These are phyloP conservation scores for Podaxis rugospora DNA, from an alignment of 768 basidiomycete genomes.

Conservation along the genomic window DNA sequence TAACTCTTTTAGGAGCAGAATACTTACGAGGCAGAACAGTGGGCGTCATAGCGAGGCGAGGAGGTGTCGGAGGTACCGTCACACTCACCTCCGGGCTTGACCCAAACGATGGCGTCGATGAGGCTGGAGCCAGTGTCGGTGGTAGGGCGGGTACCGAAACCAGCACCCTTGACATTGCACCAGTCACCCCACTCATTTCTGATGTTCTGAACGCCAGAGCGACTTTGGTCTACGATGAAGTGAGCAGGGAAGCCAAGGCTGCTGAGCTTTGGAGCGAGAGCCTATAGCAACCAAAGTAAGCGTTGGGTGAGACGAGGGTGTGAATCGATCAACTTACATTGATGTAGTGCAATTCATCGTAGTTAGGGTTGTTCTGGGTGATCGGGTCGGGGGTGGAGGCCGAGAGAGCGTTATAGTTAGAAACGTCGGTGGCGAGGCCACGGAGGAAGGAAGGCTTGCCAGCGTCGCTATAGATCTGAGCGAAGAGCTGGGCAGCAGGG, in stretches of 20 bases:
- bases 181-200: constrained; percentile 61
- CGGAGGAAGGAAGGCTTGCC: constrained; percentile 54
- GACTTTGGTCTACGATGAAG: constrained; percentile 67
- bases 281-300: constrained; percentile 22
- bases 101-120: constrained; percentile 62
- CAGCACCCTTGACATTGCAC: constrained; percentile 64
- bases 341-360: constrained; percentile 59
- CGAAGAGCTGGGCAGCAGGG: constrained; percentile 55
- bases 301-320: neutral
- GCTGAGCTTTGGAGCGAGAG: constrained; percentile 43
- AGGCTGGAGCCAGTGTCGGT: constrained; percentile 46
- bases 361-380: constrained; percentile 56
- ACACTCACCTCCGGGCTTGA: constrained; percentile 66
- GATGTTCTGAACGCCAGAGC: constrained; percentile 59
- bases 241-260: constrained; percentile 48
- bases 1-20: neutral
- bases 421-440: constrained; percentile 57
- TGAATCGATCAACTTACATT: constrained; percentile 27
- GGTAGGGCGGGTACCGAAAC: constrained; percentile 59
- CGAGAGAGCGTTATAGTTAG: constrained; percentile 42
- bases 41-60: constrained; percentile 46
- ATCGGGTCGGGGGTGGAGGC: constrained; percentile 54
- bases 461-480: constrained; percentile 43
- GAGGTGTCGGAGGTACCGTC: constrained; percentile 59
- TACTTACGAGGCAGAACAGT: constrained; percentile 46